phyloP scores from a whole-genome alignment of 108 stramenopile species.

The Epithemia pelagica region DNA sequence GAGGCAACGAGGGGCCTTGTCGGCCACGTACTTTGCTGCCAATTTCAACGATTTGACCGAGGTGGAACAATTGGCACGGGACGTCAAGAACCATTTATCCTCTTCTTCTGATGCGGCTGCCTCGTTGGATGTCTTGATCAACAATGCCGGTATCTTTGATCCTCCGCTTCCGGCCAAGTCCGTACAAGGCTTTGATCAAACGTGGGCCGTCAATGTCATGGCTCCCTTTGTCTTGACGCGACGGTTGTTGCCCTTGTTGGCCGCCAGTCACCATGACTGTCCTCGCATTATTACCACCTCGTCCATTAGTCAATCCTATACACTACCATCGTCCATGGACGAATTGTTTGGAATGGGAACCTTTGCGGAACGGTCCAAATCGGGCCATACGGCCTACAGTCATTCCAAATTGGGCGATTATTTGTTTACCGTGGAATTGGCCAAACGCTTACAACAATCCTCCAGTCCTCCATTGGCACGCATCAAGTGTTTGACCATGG shows the following conservation, averaged over 20 bases:
- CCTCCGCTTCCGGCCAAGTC: constrained; percentile 23
- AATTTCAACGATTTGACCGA: constrained; percentile 44
- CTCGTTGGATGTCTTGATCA: constrained; percentile 61
- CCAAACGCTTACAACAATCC: constrained; percentile 26
- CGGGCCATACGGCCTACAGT: constrained; percentile 73
- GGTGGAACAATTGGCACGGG: constrained; percentile 29
- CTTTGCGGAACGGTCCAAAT: constrained; percentile 45
- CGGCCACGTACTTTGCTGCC: constrained; percentile 12
- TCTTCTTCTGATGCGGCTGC: constrained; percentile 1
- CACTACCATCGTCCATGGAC: constrained; percentile 8
- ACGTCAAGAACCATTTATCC: constrained; percentile 17
- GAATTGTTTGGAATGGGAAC: constrained; percentile 4
- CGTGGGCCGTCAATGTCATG: constrained; percentile 81
- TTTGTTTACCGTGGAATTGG: constrained; percentile 60
- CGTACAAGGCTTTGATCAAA: constrained; percentile 52
- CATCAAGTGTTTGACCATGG: constrained; percentile 49
- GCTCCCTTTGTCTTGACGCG: constrained; percentile 83
- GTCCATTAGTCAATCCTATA: constrained; percentile 49
- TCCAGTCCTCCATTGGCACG: constrained; percentile 2
- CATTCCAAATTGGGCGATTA: constrained; percentile 71
- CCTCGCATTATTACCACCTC: constrained; percentile 59
- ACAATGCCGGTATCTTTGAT: constrained; percentile 83
- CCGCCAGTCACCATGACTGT: constrained; percentile 17
- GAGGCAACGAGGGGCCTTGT: neutral
- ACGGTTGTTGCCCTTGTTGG: constrained; percentile 49